Percentiles rank a stretch among this genome's conserved stretches.
phyloP scores from a whole-genome alignment of 345 rosid species.

The Jatropha curcas region DNA sequence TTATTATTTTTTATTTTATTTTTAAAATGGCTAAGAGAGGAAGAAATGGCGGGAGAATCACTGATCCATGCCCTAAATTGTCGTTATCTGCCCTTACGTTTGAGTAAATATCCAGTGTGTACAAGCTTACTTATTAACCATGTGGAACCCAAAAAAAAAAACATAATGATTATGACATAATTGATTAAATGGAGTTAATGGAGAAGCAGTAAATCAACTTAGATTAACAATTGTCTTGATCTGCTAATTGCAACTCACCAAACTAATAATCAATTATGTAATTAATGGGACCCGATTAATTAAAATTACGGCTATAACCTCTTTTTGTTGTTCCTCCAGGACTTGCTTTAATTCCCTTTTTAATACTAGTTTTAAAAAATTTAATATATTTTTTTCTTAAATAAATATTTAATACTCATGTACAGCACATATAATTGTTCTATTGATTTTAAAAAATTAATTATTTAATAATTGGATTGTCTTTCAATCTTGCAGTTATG shows the following conservation, averaged over 20 bases:
- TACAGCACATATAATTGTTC: too few species aligned
- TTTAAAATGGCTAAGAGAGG: background rate
- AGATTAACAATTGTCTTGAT: background rate
- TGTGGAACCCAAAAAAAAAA: background rate
- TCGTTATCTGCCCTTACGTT: background rate
- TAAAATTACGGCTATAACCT: background rate
- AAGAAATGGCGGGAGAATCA: constrained; percentile 19
- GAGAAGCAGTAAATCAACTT: background rate
- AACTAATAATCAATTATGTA: too few species aligned
- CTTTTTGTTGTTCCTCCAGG: too few species aligned
- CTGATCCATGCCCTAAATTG: background rate
- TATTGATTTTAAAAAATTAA: too few species aligned
- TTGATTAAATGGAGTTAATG: background rate
- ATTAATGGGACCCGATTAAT: background rate
- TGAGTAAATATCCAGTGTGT: background rate
- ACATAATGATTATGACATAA: background rate
- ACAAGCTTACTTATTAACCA: background rate
- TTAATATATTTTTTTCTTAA: constrained; percentile 11
- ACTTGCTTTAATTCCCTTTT: too few species aligned
- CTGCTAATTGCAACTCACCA: background rate
- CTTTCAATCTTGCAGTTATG: constrained; percentile 43
- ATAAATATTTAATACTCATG: too few species aligned
- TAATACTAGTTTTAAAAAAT: background rate
- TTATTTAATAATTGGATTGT: background rate
- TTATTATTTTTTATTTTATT: background rate